Percentiles rank a stretch among this genome's conserved stretches.
Conservation (phyloP, 345 rosid species). For the Geranium rotundifolium region DNA sequence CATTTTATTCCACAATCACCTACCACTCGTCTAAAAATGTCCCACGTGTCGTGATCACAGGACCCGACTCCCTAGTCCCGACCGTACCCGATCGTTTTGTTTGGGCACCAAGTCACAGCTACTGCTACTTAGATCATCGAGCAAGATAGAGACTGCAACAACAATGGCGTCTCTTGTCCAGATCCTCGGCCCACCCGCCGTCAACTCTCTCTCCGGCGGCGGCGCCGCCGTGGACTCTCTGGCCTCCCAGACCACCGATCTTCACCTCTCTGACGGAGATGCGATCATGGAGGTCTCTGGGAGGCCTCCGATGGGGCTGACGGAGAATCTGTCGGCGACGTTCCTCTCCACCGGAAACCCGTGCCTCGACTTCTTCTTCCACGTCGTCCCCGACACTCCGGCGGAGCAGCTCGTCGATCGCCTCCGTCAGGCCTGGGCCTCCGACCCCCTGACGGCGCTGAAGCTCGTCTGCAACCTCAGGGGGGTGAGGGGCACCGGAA, state of each 20-base stretch:
- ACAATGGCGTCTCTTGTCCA: background rate
- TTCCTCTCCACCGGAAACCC: conserved; percentile 33
- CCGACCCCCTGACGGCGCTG: conserved; percentile 39
- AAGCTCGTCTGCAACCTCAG: conserved; percentile 56
- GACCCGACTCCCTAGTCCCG: too few species aligned
- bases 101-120: too few species aligned
- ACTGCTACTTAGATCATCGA: too few species aligned
- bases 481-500: conserved; percentile 58
- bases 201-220: too few species aligned
- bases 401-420: conserved; percentile 14
- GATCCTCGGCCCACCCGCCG: background rate
- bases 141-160: too few species aligned
- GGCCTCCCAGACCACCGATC: background rate
- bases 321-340: conserved; percentile 36
- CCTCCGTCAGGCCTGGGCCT: conserved; percentile 33
- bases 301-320: conserved; percentile 24
- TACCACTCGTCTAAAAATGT: too few species aligned
- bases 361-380: conserved; percentile 56
- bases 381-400: conserved; percentile 41
- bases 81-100: too few species aligned
- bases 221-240: too few species aligned
- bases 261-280: background rate
- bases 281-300: background rate
- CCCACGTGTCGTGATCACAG: too few species aligned
- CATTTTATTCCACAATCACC: too few species aligned